phyloP scores from a whole-genome alignment of 2,329 filamentous ascomycete species.

The Fusarium buharicum region DNA sequence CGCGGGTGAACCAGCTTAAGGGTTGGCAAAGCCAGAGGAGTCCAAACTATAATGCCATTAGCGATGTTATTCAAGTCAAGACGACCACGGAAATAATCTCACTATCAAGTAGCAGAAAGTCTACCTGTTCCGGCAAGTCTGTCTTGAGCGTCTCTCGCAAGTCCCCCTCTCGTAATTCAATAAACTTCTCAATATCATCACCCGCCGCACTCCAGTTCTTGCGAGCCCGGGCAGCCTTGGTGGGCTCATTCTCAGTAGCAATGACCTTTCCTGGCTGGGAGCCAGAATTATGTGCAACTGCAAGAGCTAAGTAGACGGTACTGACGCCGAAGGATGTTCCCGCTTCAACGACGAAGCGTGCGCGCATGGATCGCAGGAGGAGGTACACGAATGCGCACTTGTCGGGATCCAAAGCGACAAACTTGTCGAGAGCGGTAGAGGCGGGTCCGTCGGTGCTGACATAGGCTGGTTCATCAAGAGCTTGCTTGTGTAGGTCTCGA shows the following conservation, averaged over 20 bases:
- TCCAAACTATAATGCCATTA: conserved; percentile 60
- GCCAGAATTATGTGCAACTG: conserved; percentile 60
- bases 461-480: conserved; percentile 46
- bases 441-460: conserved; percentile 43
- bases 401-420: conserved; percentile 68
- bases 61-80: background rate
- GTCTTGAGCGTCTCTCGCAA: conserved; percentile 62
- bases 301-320: conserved; percentile 70
- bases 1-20: conserved; percentile 58
- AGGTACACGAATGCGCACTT: conserved; percentile 68
- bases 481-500: conserved; percentile 46
- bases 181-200: conserved; percentile 57
- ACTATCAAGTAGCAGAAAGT: conserved; percentile 71
- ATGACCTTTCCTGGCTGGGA: conserved; percentile 56
- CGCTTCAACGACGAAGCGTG: conserved; percentile 65
- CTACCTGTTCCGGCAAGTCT: conserved; percentile 59
- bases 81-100: conserved; percentile 45
- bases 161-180: conserved; percentile 68
- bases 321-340: conserved; percentile 71
- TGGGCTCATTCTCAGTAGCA: conserved; percentile 68
- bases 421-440: conserved; percentile 57
- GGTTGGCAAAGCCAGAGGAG: conserved; percentile 63
- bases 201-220: conserved; percentile 65
- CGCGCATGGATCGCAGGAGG: conserved; percentile 59
- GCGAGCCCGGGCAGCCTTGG: conserved; percentile 63